Conservation (phyloP, 2,329 filamentous ascomycete genomes). For the Geosmithia flava region DNA sequence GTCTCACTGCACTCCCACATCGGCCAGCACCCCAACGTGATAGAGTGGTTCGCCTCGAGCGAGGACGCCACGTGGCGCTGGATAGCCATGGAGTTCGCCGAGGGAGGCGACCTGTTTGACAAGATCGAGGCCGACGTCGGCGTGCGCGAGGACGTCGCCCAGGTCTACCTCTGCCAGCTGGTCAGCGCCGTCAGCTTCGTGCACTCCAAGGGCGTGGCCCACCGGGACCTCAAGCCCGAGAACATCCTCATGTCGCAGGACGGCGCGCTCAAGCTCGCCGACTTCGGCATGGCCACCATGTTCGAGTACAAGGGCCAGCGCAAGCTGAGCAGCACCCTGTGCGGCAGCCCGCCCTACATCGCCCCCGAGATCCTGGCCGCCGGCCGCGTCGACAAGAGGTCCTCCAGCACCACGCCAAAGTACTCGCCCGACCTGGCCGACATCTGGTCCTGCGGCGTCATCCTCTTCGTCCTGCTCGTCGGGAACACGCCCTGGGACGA, state of each 20-base stretch:
- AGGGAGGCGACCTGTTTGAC: conserved; percentile 94
- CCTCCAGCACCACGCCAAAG: conserved; percentile 35
- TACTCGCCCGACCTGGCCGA: conserved; percentile 76
- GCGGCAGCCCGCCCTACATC: conserved; percentile 93
- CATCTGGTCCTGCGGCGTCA: conserved; percentile 95
- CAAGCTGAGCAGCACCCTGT: conserved; percentile 79
- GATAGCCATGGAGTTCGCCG: conserved; percentile 97
- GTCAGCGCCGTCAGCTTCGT: conserved; percentile 86
- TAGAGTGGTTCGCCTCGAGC: conserved; percentile 80
- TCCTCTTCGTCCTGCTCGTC: conserved; percentile 89
- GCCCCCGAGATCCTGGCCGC: conserved; percentile 75
- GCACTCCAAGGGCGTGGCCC: conserved; percentile 89
- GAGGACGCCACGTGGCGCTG: conserved; percentile 83
- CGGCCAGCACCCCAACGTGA: conserved; percentile 83
- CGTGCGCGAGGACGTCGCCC: conserved; percentile 87
- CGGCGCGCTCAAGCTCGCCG: conserved; percentile 85
- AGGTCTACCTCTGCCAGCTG: conserved; percentile 91
- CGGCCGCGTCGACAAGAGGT: conserved; percentile 29
- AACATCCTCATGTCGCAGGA: conserved; percentile 81
- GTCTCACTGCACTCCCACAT: conserved; percentile 82
- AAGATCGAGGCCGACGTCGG: conserved; percentile 98
- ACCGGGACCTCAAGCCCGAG: conserved; percentile 86
- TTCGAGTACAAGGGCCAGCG: conserved; percentile 79
- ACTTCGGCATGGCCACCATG: conserved; percentile 91
- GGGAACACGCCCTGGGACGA: conserved; percentile 98